Conservation (phyloP, 176 grass and related monocot species). For the Chloris gayana region DNA sequence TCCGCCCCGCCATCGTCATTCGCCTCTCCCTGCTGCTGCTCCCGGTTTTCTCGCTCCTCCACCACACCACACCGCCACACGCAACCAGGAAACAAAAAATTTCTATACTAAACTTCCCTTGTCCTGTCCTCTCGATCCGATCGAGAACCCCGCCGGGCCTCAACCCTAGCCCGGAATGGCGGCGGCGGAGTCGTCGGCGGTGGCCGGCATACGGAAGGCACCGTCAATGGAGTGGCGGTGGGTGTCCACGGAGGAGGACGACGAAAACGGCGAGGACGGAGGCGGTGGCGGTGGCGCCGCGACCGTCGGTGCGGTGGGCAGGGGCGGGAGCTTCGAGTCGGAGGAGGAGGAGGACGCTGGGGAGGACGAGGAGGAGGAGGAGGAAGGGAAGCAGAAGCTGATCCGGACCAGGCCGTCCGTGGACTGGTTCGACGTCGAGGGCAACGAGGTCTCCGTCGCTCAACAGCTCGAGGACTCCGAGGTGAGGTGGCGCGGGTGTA, state of each 20-base stretch:
- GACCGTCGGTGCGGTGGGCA: conserved; percentile 33
- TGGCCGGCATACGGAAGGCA: conserved; percentile 48
- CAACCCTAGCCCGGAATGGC: conserved; percentile 35
- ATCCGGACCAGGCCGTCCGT: conserved; percentile 69
- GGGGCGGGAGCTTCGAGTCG: conserved; percentile 53
- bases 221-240: conserved; percentile 65
- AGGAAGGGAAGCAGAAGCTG: conserved; percentile 46
- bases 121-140: conserved; percentile 41
- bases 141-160: conserved; percentile 16
- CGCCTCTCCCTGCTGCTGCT: neutral
- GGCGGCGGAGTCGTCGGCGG: conserved; percentile 55
- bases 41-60: conserved; percentile 48
- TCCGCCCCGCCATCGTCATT: conserved; percentile 15
- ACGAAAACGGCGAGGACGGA: conserved; percentile 28
- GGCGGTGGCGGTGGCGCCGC: neutral
- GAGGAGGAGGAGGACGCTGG: conserved; percentile 44
- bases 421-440: conserved; percentile 88
- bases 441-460: conserved; percentile 69
- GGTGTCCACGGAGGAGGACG: conserved; percentile 70
- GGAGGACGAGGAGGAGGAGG: conserved; percentile 25
- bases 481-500: conserved; percentile 23
- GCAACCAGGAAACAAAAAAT: conserved; percentile 13
- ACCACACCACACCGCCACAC: conserved; percentile 33
- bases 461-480: conserved; percentile 49
- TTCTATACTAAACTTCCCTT: neutral